A percentile compares a stretch with the other conserved stretches of the same genome.
Evolutionary conservation across 2,329 filamentous ascomycete species (phyloP).

Genomic region (Hyphodiscus sp.): DNA sequence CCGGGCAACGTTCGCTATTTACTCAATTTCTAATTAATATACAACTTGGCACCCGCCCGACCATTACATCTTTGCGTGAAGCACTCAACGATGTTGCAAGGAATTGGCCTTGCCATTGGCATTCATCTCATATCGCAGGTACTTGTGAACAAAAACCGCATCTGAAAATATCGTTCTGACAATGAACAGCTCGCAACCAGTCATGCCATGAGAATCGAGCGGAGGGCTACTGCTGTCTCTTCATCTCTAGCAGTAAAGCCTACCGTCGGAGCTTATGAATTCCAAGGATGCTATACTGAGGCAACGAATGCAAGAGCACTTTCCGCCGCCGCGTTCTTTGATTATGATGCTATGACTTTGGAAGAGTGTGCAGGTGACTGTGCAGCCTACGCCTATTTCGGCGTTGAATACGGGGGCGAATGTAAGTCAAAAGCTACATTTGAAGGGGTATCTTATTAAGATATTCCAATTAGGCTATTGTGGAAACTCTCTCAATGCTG

Average conservation of each 20-base stretch:
- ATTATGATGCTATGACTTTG: constrained; percentile 25
- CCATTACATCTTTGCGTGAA: background rate
- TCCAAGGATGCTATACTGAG: constrained; percentile 45
- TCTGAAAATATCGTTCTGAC: background rate
- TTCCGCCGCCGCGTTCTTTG: constrained; percentile 16
- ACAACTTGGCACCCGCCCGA: background rate
- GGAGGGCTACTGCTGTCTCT: background rate
- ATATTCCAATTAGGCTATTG: constrained; percentile 18
- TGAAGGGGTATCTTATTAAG: background rate
- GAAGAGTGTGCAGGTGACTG: constrained; percentile 22
- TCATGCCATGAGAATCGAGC: background rate
- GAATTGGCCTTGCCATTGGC: background rate
- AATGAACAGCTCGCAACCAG: background rate
- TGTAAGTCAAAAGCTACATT: constrained; percentile 12
- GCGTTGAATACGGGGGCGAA: constrained; percentile 25
- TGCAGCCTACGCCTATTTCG: constrained; percentile 23
- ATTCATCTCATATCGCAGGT: background rate
- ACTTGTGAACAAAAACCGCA: background rate
- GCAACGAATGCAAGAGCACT: constrained; percentile 39
- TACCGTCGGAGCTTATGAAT: constrained; percentile 37
- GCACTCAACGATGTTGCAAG: background rate
- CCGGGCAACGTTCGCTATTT: background rate
- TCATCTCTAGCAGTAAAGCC: constrained; percentile 34
- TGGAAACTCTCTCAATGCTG: constrained; percentile 18
- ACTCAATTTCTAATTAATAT: background rate